Evolutionary conservation across 116 monocot species (phyloP).

Genomic region (Trichopus zeylanicus): DNA sequence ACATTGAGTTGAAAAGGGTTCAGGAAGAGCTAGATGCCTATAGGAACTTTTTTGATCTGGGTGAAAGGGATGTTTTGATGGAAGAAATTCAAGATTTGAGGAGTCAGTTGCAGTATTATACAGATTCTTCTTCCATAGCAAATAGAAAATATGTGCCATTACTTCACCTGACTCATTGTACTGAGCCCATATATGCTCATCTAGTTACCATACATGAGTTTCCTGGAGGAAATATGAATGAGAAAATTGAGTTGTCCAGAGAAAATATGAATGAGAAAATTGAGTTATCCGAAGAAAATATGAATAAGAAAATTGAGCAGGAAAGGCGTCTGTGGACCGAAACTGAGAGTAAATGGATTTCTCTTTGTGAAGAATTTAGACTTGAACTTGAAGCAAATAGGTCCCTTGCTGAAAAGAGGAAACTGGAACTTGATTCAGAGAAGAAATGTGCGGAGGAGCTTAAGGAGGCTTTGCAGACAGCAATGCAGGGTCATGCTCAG

Average conservation of each 20-base stretch:
- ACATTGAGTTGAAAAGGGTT: conserved; percentile 70
- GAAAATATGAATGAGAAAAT: conserved; percentile 28
- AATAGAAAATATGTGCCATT: conserved; percentile 17
- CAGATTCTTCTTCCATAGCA: conserved; percentile 36
- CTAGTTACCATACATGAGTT: conserved; percentile 21
- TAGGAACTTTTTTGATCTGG: conserved; percentile 75
- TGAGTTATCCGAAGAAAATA: conserved; percentile 29
- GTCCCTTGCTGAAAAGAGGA: conserved; percentile 46
- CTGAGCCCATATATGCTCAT: conserved; percentile 13
- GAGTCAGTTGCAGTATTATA: conserved; percentile 65
- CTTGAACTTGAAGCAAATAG: conserved; percentile 59
- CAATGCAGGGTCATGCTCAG: conserved; percentile 75
- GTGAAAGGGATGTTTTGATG: conserved; percentile 79
- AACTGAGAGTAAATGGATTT: conserved; percentile 75
- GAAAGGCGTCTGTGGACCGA: conserved; percentile 62
- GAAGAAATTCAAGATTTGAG: conserved; percentile 94
- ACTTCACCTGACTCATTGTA: conserved; percentile 31
- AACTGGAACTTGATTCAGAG: conserved; percentile 75
- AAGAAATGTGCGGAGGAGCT: conserved; percentile 72
- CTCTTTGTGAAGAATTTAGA: conserved; percentile 70
- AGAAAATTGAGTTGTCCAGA: conserved; percentile 29
- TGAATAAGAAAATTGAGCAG: conserved; percentile 29
- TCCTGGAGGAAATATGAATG: conserved; percentile 22
- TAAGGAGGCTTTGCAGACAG: conserved; percentile 81
- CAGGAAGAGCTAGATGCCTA: conserved; percentile 68